These are phyloP conservation scores for Flaveria trinervia DNA, from an alignment of 129 eudicot species.

Conservation along the genomic window DNA sequence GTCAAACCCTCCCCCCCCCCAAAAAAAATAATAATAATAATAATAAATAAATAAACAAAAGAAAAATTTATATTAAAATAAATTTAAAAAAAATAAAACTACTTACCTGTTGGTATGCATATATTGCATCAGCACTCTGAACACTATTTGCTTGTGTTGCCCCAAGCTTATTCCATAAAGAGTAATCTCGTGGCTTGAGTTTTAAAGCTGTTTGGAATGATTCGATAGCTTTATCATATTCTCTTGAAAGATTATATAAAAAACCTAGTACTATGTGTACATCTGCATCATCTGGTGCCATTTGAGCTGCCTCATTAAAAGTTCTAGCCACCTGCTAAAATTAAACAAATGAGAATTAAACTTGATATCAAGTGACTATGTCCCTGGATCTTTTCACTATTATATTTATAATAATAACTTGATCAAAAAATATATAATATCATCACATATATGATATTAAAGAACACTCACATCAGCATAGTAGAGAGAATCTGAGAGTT, in stretches of 20 bases:
- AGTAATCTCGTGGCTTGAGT: slow-evolving; percentile 92
- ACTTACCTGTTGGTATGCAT: slow-evolving; percentile 79
- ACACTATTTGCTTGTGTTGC: slow-evolving; percentile 97
- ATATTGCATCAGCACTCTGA: slow-evolving; percentile 94
- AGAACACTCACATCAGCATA: slow-evolving; percentile 74
- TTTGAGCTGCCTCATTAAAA: slow-evolving; percentile 85
- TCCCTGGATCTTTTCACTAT: slow-evolving; percentile 4
- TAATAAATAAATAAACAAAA: no score
- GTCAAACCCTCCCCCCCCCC: no score
- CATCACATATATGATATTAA: not conserved
- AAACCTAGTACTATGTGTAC: slow-evolving; percentile 95
- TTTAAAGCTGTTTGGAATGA: slow-evolving; percentile 87
- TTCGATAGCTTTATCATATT: slow-evolving; percentile 88
- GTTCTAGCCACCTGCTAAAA: slow-evolving; percentile 70
- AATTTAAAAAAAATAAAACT: not conserved
- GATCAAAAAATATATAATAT: not conserved
- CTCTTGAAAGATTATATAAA: slow-evolving; percentile 86
- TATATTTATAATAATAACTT: not conserved
- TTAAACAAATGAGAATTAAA: slow-evolving; percentile 12
- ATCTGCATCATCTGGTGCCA: slow-evolving; percentile 98
- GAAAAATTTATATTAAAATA: no score
- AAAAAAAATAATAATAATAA: not conserved
- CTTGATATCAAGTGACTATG: not conserved
- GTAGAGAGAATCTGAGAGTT: slow-evolving; percentile 66
- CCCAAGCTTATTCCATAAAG: slow-evolving; percentile 98